Evolutionary conservation across 176 grass and related monocot genomes (phyloP), one percentile per base, ranked within the genome.

Genomic region (Chloris gayana): DNA sequence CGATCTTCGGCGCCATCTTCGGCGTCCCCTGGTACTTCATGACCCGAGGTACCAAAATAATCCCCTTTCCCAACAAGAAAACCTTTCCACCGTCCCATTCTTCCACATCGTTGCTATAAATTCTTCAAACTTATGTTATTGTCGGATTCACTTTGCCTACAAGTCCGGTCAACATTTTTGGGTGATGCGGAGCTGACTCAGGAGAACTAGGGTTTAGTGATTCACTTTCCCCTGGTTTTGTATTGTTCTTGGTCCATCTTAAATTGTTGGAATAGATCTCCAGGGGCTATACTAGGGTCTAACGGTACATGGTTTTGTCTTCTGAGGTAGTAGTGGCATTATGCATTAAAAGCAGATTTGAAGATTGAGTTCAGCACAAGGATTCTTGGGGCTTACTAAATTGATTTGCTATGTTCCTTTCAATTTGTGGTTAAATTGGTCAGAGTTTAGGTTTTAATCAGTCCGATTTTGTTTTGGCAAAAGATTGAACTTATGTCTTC

Each of bases 21-120:
- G 87, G 87, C 45, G 87, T 91, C 64, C 95, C 95, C 6, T 94
- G 95, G 95, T 94, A 88, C 59, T 64, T 91, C 50, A 94, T 92
- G 92, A 94, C 45, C 39, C 87, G 80, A 92, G 95, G 95, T 94
- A 79, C 34, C 53, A 59, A 63, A 54, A 59, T 44, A 45, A 50
- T 50, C 29, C 56, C 7, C 30, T 72, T 33, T 4, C 12, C 45
- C 31, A 9, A 17, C 62, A 46, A 46, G 26, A 22, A 64, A 54
- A 27, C 72, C 35, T 26, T 54, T 58, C 10, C 31, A 22, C 30
- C n/a, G 13, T 17, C 8, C 4, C 5, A 14, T 17, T 53, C 58
- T 5, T 25, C 47, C 9, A 22, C 22, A 11, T 10, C 22, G 4
- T 13, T 47, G n/a, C 61, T n/a, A 5, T 54, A 24, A 60, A 50